Evolutionary conservation across 306 rosid species (phyloP).

Genomic region (Glycyrrhiza uralensis): DNA sequence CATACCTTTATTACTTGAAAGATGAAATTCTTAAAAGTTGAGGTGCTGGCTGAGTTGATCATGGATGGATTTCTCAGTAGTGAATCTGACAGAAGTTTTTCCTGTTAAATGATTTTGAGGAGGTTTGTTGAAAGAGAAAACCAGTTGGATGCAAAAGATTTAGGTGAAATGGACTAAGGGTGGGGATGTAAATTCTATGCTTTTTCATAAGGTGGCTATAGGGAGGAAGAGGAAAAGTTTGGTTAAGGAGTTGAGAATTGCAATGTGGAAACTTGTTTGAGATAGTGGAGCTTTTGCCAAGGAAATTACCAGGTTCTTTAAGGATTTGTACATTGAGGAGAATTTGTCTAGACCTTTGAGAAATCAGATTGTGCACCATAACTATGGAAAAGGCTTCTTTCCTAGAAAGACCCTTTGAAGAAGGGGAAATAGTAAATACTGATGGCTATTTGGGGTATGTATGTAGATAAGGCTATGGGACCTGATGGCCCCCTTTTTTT

Average conservation of each 20-base stretch:
- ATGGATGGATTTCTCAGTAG: neutral
- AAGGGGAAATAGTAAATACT: neutral
- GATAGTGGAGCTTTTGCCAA: neutral
- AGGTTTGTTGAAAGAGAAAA: neutral
- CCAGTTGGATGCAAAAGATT: neutral
- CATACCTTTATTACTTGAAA: constrained; percentile 1
- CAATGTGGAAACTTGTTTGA: neutral
- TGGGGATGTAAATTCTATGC: neutral
- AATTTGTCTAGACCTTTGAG: neutral
- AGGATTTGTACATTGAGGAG: neutral
- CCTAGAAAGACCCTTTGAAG: neutral
- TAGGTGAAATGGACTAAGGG: neutral
- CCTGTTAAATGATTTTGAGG: neutral
- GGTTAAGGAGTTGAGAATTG: neutral
- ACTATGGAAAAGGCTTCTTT: neutral
- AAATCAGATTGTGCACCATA: neutral
- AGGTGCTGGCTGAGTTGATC: neutral
- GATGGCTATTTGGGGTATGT: neutral
- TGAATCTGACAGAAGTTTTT: neutral
- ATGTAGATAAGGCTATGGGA: neutral
- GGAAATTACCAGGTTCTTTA: neutral
- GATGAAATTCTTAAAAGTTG: neutral
- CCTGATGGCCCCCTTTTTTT: neutral
- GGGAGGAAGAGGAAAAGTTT: neutral
- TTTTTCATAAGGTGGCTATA: neutral